Evolutionary conservation across 1,139 yeast species (phyloP), one percentile per base, ranked within the genome.

Genomic region (Chernovozyma aurita): DNA sequence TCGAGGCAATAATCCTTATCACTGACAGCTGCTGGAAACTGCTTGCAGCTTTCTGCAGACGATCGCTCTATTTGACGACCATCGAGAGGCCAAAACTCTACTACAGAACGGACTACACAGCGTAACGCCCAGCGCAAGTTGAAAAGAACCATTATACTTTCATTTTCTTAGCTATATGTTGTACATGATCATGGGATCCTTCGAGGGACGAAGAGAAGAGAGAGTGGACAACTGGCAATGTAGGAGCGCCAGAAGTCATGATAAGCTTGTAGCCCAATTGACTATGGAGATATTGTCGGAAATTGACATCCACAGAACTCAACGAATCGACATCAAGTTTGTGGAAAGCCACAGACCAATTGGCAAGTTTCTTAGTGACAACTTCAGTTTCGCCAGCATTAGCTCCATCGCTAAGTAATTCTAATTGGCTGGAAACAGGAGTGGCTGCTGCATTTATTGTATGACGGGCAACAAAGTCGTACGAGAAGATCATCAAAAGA

Each of bases 401-500:
- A 14, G 12, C 12, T 7, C 28, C 28, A 16, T 16, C 15, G 6
- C 11, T 6, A 6, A 26, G 12, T 44, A 40, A 33, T 40, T 43
- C 48, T 47, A 49, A 35, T 42, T 45, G 34, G 14, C 28, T 30
- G 8, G 18, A 24, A n/a, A 12, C 18, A 6, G 28, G 17, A 26
- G 28, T 7, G 11, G 27, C 5, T 3, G 31, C 6, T 18, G 25
- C 15, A 20, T 41, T 41, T 13, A 61, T 46, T 18, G 48, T 47
- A 44, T 61, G 66, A 18, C 36, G 37, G 40, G 53, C 53, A 27
- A 69, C 65, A 37, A 69, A 67, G 46, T 70, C 75, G 42, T 68
- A 70, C 16, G 72, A 73, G 46, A 70, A 67, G 27, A 70, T 65
- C 36, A 63, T 51, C 36, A 70, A 53, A 32, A 67, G 54, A 47